Evolutionary conservation across 23 red algal genomes (phyloP).

Genomic region (Pyropia haitanensis): DNA sequence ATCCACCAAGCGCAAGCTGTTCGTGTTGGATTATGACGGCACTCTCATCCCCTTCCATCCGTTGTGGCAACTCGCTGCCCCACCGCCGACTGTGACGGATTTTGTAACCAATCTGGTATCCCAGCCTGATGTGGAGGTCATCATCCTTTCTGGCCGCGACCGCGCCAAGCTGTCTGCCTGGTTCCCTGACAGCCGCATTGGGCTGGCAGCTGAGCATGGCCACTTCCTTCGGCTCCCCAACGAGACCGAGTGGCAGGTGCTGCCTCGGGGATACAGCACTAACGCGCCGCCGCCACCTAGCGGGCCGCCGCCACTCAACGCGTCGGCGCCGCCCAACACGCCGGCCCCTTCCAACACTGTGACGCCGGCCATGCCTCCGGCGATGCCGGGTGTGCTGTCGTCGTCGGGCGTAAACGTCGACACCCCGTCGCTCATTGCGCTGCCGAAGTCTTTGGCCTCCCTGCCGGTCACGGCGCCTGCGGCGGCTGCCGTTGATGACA

Average conservation of each 20-base stretch:
- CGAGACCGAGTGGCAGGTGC: slow-evolving; percentile 24
- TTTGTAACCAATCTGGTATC: slow-evolving; percentile 14
- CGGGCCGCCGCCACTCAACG: too few species aligned
- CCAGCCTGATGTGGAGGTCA: slow-evolving; percentile 46
- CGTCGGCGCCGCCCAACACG: not conserved
- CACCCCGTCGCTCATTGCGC: too few species aligned
- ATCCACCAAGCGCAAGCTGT: slow-evolving; percentile 22
- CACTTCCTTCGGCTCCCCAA: slow-evolving; percentile 50
- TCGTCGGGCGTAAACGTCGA: too few species aligned
- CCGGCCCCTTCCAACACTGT: not conserved
- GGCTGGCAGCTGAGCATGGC: slow-evolving; percentile 70
- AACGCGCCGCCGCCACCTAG: too few species aligned
- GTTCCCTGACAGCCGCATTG: slow-evolving; percentile 50
- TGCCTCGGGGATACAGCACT: slow-evolving; percentile 10
- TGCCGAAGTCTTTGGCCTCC: too few species aligned
- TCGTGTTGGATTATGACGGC: slow-evolving; percentile 70
- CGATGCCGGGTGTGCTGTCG: too few species aligned
- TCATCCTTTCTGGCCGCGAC: slow-evolving; percentile 57
- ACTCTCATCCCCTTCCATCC: slow-evolving; percentile 75
- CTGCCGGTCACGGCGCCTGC: too few species aligned
- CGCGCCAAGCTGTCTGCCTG: slow-evolving; percentile 34
- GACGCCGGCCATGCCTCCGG: too few species aligned
- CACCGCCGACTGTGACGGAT: slow-evolving; percentile 34
- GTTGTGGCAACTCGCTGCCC: slow-evolving; percentile 46
- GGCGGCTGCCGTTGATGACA: too few species aligned